Evolutionary conservation across 441 rosid species (phyloP), one percentile per base, ranked within the genome.

Genomic region (Hura crepitans): DNA sequence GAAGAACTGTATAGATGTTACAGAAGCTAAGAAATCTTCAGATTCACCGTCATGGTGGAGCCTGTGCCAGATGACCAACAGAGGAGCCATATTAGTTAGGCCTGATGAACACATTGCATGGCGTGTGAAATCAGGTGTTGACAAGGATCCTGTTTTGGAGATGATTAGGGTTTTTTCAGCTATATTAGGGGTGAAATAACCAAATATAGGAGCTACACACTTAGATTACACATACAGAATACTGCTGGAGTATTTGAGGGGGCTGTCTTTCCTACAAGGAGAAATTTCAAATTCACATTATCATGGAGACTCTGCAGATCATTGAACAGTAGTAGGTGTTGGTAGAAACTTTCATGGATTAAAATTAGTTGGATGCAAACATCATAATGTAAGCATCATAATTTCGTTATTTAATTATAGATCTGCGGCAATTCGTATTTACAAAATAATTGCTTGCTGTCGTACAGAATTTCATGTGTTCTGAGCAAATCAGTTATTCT

Each of bases 81-180:
- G 70, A 68, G 97, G 96, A 62, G 88, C 85, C 17, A 81, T 92
- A 65, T 79, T 90, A 63, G 95, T 89, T 61, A 81, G 98, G 77
- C 97, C 98, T 0, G 98, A 92, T 43, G 88, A 89, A 64, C 96
- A 92, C 82, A 79, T 90, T 51, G 98, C 86, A 30, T 92, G 98
- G 99, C 79, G 90, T 14, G 74, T 30, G n/a, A 85, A 82, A 77
- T 85, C 89, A 12, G 58, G 72, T 54, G 66, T 84, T 31, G 33
- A 66, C 0, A 77, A 74, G 25, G 88, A 87, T 62, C 87, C 78
- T 14, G 51, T 74, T 68, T 43, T 45, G 37, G 85, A 82, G 79
- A 89, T 88, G 89, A 79, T 71, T 72, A 79, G 50, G 80, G 85
- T 78, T 68, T 87, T 92, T 64, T 72, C 86, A 62, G 76, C 82